Percentiles rank a stretch among this genome's conserved stretches.
phyloP scores from a whole-genome alignment of 495 filamentous ascomycete species.

The Tuber borchii region DNA sequence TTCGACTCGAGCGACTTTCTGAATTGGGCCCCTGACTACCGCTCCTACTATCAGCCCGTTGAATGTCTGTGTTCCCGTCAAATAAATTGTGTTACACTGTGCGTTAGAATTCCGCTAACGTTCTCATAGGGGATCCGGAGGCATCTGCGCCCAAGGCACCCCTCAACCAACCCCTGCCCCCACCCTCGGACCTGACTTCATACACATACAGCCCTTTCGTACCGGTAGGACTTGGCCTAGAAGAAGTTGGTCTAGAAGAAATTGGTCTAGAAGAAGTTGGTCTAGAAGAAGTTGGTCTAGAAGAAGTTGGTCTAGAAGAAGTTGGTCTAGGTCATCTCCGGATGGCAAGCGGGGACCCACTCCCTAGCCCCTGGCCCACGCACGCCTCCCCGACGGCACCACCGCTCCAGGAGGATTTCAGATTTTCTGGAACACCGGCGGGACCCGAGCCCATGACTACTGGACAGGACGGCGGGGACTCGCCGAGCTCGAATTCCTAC shows the following conservation, averaged over 20 bases:
- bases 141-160: not conserved
- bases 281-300: no score
- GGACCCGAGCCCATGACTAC: not conserved
- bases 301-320: no score
- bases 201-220: no score
- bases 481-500: not conserved
- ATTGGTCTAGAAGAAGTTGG: not conserved
- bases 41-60: not conserved
- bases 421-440: not conserved
- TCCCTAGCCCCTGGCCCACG: not conserved
- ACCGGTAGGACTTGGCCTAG: no score
- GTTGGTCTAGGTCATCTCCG: not conserved
- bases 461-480: no score
- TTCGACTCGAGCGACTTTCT: not conserved
- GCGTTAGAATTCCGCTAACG: not conserved
- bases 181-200: fast-evolving
- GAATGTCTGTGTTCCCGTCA: not conserved
- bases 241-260: no score
- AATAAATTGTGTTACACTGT: not conserved
- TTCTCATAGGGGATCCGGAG: not conserved
- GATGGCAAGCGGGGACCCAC: not conserved
- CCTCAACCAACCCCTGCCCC: not conserved
- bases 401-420: not conserved
- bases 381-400: not conserved
- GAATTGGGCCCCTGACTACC: not conserved